Conservation (phyloP, 192 early-diverging fungal species). For the Gigaspora rosea region DNA sequence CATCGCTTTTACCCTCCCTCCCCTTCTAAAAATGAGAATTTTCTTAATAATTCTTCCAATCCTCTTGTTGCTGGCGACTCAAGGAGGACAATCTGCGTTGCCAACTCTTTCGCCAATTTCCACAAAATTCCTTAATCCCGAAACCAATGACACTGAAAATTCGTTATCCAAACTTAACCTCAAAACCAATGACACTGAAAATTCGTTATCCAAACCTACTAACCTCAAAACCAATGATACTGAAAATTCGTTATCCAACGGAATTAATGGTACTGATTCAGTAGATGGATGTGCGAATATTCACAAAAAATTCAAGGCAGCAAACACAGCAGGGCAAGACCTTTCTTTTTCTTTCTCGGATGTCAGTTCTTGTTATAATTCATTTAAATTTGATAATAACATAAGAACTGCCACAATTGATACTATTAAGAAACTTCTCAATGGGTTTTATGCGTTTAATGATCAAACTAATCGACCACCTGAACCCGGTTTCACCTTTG, state of each 20-base stretch:
- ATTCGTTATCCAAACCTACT: too few species aligned
- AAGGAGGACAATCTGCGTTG: neutral
- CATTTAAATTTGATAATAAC: slow-evolving; percentile 8
- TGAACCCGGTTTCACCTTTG: neutral
- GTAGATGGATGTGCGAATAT: slow-evolving; percentile 17
- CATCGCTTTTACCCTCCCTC: too few species aligned
- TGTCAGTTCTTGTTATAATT: slow-evolving; percentile 11
- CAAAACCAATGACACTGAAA: too few species aligned
- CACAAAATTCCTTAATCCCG: too few species aligned
- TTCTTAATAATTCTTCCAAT: neutral
- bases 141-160: too few species aligned
- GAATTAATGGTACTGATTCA: neutral
- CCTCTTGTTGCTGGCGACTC: slow-evolving; percentile 18
- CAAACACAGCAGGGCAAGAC: neutral
- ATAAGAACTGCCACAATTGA: slow-evolving; percentile 4
- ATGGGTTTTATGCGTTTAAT: slow-evolving; percentile 2
- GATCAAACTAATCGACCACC: neutral
- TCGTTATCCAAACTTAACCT: too few species aligned
- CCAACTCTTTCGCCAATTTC: neutral
- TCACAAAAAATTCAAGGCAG: neutral
- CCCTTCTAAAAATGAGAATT: too few species aligned
- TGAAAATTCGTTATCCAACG: too few species aligned
- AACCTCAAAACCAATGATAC: too few species aligned
- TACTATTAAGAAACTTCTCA: neutral
- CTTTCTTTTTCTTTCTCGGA: neutral